These are phyloP conservation scores for Cladorrhinum sp. DNA, from an alignment of 2,329 filamentous ascomycete species.

Conservation along the genomic window DNA sequence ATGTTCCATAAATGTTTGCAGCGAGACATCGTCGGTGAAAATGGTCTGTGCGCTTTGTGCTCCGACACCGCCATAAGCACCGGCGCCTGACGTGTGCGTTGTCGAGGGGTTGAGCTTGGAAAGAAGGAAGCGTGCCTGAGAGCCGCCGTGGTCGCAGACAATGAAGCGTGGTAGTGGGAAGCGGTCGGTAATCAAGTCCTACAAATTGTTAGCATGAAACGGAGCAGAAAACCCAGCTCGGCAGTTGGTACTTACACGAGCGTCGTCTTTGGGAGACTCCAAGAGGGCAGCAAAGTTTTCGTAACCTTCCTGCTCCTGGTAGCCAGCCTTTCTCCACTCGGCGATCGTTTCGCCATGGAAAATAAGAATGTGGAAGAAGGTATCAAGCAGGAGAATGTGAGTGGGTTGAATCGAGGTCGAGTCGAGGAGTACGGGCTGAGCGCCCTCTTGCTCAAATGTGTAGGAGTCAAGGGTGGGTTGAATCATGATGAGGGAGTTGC, in stretches of 20 bases:
- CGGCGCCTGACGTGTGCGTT: conserved; percentile 87
- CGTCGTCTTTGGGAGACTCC: conserved; percentile 94
- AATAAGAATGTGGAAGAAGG: conserved; percentile 99
- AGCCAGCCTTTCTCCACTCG: conserved; percentile 96
- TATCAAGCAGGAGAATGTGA: conserved; percentile 90
- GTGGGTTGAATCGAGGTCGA: conserved; percentile 94
- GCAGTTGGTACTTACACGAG: conserved; percentile 63
- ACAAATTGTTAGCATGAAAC: conserved; percentile 6
- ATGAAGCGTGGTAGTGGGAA: conserved; percentile 99
- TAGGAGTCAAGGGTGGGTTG: conserved; percentile 97
- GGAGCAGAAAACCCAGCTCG: neutral
- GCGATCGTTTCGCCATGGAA: conserved; percentile 98
- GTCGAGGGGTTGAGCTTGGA: conserved; percentile 97
- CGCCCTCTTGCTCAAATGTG: conserved; percentile 91
- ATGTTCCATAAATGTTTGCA: conserved; percentile 99
- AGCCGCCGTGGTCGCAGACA: conserved; percentile 96
- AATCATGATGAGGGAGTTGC: conserved; percentile 97
- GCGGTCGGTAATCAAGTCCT: conserved; percentile 95
- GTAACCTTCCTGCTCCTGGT: conserved; percentile 96
- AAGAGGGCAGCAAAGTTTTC: conserved; percentile 89
- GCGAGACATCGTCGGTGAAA: conserved; percentile 95
- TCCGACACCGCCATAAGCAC: conserved; percentile 83
- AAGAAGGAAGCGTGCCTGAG: conserved; percentile 92
- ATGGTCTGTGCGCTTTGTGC: conserved; percentile 91
- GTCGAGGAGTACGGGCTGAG: conserved; percentile 89